Conservation (phyloP, 495 filamentous ascomycete species). For the Pseudoneurospora amorphoporcata region DNA sequence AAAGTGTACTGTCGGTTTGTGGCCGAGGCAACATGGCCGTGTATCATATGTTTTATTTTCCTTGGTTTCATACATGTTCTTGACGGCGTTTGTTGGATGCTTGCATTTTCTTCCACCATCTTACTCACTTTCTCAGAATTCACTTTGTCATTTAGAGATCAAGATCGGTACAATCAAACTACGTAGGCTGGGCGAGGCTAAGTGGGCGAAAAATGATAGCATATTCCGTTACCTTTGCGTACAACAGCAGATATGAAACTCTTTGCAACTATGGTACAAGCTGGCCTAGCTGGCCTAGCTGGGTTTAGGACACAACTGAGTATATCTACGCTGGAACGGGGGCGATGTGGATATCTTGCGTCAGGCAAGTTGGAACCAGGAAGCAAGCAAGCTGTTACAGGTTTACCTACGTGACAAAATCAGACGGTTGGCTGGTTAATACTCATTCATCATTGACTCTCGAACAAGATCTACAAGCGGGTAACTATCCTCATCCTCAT, state of each 20-base stretch:
- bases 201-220: background rate
- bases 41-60: background rate
- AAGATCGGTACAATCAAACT: background rate
- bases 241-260: background rate
- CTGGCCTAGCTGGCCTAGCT: background rate
- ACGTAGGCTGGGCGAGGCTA: background rate
- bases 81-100: background rate
- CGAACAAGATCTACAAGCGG: background rate
- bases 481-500: background rate
- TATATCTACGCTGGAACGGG: too few relatives aligned
- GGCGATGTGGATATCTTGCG: background rate
- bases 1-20: background rate
- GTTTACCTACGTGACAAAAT: background rate
- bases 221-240: background rate
- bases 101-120: background rate
- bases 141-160: background rate
- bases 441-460: background rate
- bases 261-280: background rate
- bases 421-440: background rate
- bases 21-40: background rate
- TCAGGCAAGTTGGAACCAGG: background rate
- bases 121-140: background rate
- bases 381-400: background rate
- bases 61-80: background rate
- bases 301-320: background rate